Evolutionary conservation across 78 protist species (phyloP).

Genomic region (Dictyostelium brefeldianum): DNA sequence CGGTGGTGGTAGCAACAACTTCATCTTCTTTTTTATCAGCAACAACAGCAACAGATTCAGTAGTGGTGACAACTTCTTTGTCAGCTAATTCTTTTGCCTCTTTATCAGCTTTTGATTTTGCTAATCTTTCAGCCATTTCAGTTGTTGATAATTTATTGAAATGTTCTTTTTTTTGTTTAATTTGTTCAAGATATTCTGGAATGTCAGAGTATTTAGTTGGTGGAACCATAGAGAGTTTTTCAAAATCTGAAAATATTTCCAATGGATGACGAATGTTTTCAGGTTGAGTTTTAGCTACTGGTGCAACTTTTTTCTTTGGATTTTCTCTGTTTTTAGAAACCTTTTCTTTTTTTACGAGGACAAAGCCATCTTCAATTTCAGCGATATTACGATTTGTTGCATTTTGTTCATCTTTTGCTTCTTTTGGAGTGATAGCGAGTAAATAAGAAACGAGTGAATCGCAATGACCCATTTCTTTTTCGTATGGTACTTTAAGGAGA

Average conservation of each 20-base stretch:
- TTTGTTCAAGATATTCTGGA: slow-evolving; percentile 19
- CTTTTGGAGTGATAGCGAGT: slow-evolving; percentile 34
- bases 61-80: background rate
- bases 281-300: background rate
- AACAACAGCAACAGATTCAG: background rate
- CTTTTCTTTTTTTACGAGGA: background rate
- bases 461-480: slow-evolving; percentile 28
- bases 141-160: slow-evolving; percentile 20
- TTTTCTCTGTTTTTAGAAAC: background rate
- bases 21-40: no score
- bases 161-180: slow-evolving; percentile 46
- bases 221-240: slow-evolving; percentile 32
- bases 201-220: slow-evolving; percentile 56
- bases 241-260: slow-evolving; percentile 26
- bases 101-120: background rate
- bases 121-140: slow-evolving; percentile 27
- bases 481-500: slow-evolving; percentile 42
- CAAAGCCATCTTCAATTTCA: slow-evolving; percentile 33
- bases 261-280: slow-evolving; percentile 52
- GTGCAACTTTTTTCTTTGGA: slow-evolving; percentile 4
- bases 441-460: slow-evolving; percentile 28
- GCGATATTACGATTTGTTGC: background rate
- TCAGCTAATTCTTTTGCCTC: background rate
- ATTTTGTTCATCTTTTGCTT: background rate
- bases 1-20: background rate